Conservation (phyloP, 495 filamentous ascomycete species). For the Choiromyces venosus region DNA sequence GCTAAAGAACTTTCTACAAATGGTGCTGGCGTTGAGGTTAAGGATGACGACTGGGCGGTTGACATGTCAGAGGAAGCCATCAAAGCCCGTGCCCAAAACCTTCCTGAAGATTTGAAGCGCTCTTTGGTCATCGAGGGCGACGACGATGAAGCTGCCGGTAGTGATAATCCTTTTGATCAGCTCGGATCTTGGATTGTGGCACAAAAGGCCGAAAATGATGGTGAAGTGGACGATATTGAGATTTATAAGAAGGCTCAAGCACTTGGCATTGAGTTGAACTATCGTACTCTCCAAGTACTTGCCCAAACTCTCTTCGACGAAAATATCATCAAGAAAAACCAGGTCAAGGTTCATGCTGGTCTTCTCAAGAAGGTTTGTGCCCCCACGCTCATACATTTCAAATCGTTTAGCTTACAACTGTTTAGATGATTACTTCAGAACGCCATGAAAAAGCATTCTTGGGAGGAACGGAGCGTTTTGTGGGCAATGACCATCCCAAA, state of each 20-base stretch:
- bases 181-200: conserved; percentile 87
- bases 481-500: conserved; percentile 73
- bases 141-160: conserved; percentile 76
- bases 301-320: conserved; percentile 92
- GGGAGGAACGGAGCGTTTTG: conserved; percentile 91
- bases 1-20: conserved; percentile 59
- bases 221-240: conserved; percentile 74
- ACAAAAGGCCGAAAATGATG: conserved; percentile 64
- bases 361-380: conserved; percentile 76
- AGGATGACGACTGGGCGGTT: conserved; percentile 89
- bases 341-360: conserved; percentile 71
- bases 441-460: conserved; percentile 93
- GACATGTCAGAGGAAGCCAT: conserved; percentile 93
- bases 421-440: conserved; percentile 75
- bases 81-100: conserved; percentile 83
- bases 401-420: conserved; percentile 31
- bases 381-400: not conserved
- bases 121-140: conserved; percentile 77
- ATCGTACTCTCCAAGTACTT: conserved; percentile 85
- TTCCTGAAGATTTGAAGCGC: conserved; percentile 85
- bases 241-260: conserved; percentile 96
- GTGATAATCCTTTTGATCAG: conserved; percentile 77
- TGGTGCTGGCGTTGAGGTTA: conserved; percentile 57
- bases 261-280: conserved; percentile 88
- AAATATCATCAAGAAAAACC: conserved; percentile 64